phyloP scores from a whole-genome alignment of 345 rosid species.

The Carallia pectinifolia region DNA sequence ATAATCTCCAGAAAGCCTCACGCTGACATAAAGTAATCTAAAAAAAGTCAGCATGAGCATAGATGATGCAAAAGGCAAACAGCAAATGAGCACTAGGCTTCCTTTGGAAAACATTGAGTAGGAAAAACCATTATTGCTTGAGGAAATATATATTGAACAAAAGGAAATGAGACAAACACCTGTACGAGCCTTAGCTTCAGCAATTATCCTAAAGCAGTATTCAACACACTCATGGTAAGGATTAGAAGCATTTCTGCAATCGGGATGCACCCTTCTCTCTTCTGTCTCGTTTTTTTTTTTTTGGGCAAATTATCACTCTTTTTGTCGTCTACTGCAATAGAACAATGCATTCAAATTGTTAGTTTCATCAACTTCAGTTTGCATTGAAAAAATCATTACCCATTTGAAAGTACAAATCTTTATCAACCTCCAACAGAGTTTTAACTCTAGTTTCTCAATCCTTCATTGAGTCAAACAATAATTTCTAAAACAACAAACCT shows the following conservation, averaged over 20 bases:
- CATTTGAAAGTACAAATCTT: no score
- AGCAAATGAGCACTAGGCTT: neutral
- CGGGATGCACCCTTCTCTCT: conserved; percentile 57
- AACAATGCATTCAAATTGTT: no score
- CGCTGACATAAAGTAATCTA: neutral
- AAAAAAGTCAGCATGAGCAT: neutral
- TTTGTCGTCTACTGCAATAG: neutral
- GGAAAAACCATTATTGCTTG: neutral
- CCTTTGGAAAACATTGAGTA: neutral
- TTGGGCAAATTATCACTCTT: neutral
- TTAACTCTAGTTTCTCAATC: no score
- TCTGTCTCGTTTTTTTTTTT: conserved; percentile 2
- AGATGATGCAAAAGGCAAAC: neutral
- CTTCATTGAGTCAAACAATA: no score
- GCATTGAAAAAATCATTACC: no score
- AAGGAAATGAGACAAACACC: conserved; percentile 26
- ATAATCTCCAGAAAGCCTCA: neutral
- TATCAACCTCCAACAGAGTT: no score
- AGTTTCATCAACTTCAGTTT: no score
- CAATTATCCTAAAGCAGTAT: conserved; percentile 74
- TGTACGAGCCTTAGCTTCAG: conserved; percentile 47
- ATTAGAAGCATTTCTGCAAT: conserved; percentile 68
- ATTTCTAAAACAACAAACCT: no score
- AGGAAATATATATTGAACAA: neutral
- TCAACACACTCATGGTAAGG: conserved; percentile 79